phyloP scores from a whole-genome alignment of 441 rosid species.

The Adansonia gregorii region DNA sequence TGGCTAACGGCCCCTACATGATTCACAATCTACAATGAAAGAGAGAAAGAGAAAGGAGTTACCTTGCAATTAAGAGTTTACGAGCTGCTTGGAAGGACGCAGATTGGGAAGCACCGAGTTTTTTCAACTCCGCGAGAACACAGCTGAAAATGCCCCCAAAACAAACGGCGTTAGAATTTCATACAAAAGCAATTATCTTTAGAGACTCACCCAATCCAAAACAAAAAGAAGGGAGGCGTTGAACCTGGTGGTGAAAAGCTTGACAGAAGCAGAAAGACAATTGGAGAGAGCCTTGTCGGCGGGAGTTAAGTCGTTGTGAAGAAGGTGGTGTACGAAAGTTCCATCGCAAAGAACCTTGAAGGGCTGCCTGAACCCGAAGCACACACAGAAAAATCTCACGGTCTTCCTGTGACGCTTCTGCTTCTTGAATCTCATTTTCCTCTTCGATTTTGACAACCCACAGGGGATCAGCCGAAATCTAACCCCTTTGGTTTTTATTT shows the following conservation, averaged over 20 bases:
- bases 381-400: conserved; percentile 72
- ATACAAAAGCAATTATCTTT: not conserved
- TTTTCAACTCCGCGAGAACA: conserved; percentile 72
- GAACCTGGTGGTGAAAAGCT: conserved; percentile 86
- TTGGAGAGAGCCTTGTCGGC: conserved; percentile 68
- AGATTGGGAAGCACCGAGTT: conserved; percentile 59
- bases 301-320: conserved; percentile 54
- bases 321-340: conserved; percentile 76
- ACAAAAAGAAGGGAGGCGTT: not conserved
- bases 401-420: conserved; percentile 77
- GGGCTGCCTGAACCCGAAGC: conserved; percentile 78
- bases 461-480: not conserved
- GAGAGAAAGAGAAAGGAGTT: conserved; percentile 9
- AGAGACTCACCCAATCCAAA: not conserved
- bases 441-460: not conserved
- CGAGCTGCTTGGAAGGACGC: conserved; percentile 64
- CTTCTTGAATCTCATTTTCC: conserved; percentile 69
- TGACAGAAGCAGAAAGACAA: conserved; percentile 70
- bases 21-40: not conserved
- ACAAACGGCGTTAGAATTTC: not conserved
- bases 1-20: not conserved
- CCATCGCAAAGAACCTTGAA: conserved; percentile 85
- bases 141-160: conserved; percentile 48
- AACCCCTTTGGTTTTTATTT: not conserved
- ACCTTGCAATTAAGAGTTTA: conserved; percentile 73